Base-by-base conservation (phyloP, 148 eudicot genomes). In the Dianthus caryophyllus region DNA sequence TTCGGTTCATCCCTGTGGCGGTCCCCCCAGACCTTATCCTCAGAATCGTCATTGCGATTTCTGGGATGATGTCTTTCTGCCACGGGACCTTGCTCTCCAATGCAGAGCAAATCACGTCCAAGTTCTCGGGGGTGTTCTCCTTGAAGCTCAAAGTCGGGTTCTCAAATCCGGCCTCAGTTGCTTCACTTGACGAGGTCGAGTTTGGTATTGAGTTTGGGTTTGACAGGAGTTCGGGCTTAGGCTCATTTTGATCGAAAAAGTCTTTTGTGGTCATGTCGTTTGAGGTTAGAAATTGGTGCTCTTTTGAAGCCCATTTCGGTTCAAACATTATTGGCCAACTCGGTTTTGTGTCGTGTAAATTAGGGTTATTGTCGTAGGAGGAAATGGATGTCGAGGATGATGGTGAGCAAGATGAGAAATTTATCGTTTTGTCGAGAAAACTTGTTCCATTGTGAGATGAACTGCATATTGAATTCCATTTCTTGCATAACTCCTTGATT, bases 141-240 rank as follows among this genome's bases (percentile, higher is more conserved):
- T 79, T 80, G 80, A 86, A 82, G 20, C 75, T 54, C 29, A 74
- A 25, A 9, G 44, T 68, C 44, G 64, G 43, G 21, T 31, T 67
- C 5, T 68, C 77, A 16, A 44, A 17, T 9, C 75, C 11, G n/a
- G 81, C 67, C 26, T 80, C 85, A 18, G 83, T 83, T 47, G 84
- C 81, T 64, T 91, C 91, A 41, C 97, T 88, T 0, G 91, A 91
- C 1, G 97, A 88, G 73, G 95, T 84, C 6, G 97, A 91, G 69
- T 88, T 91, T 17, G 95, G 94, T 38, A 83, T 90, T 1, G 97
- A 90, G 76, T 85, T 90, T 6, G 97, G 97, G 63, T 90, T 90
- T 2, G 94, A 90, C 9, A 87, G 66, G 25, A 90, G 85, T 47
- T 90, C 96, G 0, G 94, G 94, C 63, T 83, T 89, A 60, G 70